Evolutionary conservation across 345 rosid genomes (phyloP).

Genomic region (Melastoma malabathricum): DNA sequence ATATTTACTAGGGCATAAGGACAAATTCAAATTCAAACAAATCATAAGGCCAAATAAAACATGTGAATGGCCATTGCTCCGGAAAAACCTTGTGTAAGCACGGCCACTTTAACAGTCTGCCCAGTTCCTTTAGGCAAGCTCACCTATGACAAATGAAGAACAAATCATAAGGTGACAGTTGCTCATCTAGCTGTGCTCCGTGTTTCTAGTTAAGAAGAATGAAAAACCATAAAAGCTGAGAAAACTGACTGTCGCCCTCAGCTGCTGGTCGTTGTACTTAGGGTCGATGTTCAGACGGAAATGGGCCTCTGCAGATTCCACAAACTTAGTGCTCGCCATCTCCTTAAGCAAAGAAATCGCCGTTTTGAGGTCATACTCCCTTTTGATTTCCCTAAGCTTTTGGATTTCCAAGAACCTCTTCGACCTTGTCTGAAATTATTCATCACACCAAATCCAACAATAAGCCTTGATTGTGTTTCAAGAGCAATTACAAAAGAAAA

Average conservation of each 20-base stretch:
- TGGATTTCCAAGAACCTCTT: constrained; percentile 98
- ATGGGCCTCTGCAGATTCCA: constrained; percentile 88
- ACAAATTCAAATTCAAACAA: too few species aligned
- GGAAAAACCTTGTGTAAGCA: constrained; percentile 80
- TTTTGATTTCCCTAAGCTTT: constrained; percentile 75
- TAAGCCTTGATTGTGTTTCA: background rate
- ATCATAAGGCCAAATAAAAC: too few species aligned
- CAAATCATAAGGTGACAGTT: background rate
- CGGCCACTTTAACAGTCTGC: constrained; percentile 80
- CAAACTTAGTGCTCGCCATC: constrained; percentile 57
- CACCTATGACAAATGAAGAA: constrained; percentile 32
- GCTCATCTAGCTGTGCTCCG: background rate
- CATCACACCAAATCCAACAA: constrained; percentile 2
- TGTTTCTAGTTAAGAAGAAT: background rate
- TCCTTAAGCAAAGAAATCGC: constrained; percentile 75
- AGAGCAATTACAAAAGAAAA: too few species aligned
- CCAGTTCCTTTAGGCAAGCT: constrained; percentile 98
- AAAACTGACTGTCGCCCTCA: constrained; percentile 74
- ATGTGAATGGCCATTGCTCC: too few species aligned
- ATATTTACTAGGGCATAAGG: too few species aligned
- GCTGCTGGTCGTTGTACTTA: constrained; percentile 93
- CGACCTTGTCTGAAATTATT: constrained; percentile 64
- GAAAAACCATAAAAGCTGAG: background rate
- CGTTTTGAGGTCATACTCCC: constrained; percentile 58
- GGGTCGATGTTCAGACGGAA: constrained; percentile 95